These are phyloP conservation scores for Fraxinus anomala DNA, from an alignment of 257 asterid genomes.

Conservation along the genomic window DNA sequence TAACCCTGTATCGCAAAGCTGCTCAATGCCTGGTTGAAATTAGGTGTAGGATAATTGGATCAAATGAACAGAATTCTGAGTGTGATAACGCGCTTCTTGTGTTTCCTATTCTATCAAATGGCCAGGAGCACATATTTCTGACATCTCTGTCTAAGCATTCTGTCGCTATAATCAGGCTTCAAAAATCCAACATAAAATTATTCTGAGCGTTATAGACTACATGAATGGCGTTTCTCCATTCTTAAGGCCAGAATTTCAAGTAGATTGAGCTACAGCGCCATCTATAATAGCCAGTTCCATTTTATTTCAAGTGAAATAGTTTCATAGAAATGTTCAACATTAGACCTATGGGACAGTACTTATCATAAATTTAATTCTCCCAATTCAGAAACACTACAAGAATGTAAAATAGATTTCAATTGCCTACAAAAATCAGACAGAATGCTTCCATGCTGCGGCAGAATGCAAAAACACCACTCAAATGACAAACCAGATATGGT, in stretches of 20 bases:
- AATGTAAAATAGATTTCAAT: neutral
- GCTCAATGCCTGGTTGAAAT: neutral
- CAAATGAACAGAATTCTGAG: slow-evolving; percentile 14
- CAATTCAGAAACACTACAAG: neutral
- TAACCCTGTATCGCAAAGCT: neutral
- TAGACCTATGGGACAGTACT: neutral
- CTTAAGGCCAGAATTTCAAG: slow-evolving; percentile 13
- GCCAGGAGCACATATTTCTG: no score
- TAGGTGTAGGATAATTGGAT: neutral
- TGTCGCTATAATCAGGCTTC: slow-evolving; percentile 19
- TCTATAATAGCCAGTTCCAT: slow-evolving; percentile 13
- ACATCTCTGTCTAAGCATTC: slow-evolving; percentile 5
- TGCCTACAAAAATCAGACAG: neutral
- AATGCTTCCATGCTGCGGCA: neutral
- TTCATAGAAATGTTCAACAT: neutral
- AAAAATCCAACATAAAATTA: slow-evolving; percentile 9
- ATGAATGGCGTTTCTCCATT: slow-evolving; percentile 16
- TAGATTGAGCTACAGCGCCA: slow-evolving; percentile 2
- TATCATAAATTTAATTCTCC: neutral
- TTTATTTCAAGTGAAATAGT: slow-evolving; percentile 5
- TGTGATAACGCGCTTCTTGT: slow-evolving; percentile 5
- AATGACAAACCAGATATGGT: neutral
- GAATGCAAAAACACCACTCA: neutral
- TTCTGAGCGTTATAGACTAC: slow-evolving; percentile 11
- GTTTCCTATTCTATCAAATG: slow-evolving; percentile 4